phyloP scores from a whole-genome alignment of 208 protist genomes.

The Acanthamoeba lenticulata region DNA sequence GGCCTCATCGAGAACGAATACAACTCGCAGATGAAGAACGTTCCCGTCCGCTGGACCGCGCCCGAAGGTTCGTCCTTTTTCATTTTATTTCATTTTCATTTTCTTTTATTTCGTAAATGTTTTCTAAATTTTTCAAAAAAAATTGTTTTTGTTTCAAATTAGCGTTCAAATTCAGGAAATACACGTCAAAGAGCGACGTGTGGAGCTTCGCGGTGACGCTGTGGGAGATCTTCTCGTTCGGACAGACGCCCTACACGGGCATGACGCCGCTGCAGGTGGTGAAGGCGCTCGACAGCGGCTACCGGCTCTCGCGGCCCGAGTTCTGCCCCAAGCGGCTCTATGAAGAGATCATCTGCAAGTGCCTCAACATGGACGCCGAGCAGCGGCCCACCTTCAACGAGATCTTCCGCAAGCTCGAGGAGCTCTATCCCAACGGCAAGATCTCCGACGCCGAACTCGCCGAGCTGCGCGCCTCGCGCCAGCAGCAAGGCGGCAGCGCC shows the following conservation, averaged over 20 bases:
- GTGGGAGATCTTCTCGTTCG: constrained; percentile 65
- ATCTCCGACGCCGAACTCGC: constrained; percentile 35
- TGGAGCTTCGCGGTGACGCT: constrained; percentile 59
- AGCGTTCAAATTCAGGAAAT: constrained; percentile 60
- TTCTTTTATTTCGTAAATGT: not conserved
- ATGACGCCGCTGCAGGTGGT: constrained; percentile 42
- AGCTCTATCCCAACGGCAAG: constrained; percentile 53
- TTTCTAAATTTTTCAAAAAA: not conserved
- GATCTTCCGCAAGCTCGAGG: constrained; percentile 3
- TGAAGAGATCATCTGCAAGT: constrained; percentile 41
- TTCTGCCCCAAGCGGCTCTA: constrained; percentile 45
- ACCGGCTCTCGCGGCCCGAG: constrained; percentile 26
- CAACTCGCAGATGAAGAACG: constrained; percentile 54
- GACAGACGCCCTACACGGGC: constrained; percentile 46
- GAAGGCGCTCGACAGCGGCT: constrained; percentile 23
- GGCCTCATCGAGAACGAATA: constrained; percentile 54
- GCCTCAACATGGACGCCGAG: not conserved
- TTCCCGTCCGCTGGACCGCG: constrained; percentile 50
- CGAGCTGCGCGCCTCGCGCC: not conserved
- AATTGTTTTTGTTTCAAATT: not conserved
- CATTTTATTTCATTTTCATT: not conserved
- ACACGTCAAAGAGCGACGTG: constrained; percentile 49
- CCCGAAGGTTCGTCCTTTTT: not conserved
- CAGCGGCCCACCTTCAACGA: constrained; percentile 49
- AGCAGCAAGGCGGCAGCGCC: not conserved